Evolutionary conservation across 2,329 filamentous ascomycete genomes (phyloP).

Genomic region (Sclerotinia spermophila): DNA sequence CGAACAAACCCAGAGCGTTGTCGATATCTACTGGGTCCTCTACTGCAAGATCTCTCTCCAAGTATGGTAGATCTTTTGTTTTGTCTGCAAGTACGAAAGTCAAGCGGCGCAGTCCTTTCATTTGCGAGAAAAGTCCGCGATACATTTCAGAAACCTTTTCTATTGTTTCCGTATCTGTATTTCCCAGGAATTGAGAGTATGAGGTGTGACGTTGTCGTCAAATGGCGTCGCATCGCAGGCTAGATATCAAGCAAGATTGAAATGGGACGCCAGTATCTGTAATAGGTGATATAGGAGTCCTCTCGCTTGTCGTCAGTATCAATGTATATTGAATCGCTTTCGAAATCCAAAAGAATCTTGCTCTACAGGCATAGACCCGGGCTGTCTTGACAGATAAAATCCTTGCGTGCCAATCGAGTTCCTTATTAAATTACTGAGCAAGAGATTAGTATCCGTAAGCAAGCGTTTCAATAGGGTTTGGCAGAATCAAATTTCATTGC

Average conservation of each 20-base stretch:
- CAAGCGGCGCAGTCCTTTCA: neutral
- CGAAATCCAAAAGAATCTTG: neutral
- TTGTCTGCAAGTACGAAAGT: neutral
- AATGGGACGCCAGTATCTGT: neutral
- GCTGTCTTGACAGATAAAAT: neutral
- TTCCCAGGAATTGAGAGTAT: neutral
- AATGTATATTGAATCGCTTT: neutral
- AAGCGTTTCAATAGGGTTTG: neutral
- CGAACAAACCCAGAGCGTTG: neutral
- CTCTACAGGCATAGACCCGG: neutral
- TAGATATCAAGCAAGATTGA: neutral
- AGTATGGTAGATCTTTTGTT: neutral
- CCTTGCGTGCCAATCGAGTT: neutral
- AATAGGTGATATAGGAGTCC: rapidly evolving
- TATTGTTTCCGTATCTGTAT: neutral
- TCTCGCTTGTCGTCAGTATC: neutral
- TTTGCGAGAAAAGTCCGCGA: neutral
- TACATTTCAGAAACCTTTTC: neutral
- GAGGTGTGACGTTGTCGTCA: neutral
- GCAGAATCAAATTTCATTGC: too few relatives aligned
- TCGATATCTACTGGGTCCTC: neutral
- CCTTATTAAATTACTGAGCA: neutral
- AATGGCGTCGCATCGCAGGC: neutral
- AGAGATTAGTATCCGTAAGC: neutral
- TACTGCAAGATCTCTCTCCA: neutral